These are phyloP conservation scores for Rusavskia elegans DNA, from an alignment of 495 filamentous ascomycete species.

Conservation along the genomic window DNA sequence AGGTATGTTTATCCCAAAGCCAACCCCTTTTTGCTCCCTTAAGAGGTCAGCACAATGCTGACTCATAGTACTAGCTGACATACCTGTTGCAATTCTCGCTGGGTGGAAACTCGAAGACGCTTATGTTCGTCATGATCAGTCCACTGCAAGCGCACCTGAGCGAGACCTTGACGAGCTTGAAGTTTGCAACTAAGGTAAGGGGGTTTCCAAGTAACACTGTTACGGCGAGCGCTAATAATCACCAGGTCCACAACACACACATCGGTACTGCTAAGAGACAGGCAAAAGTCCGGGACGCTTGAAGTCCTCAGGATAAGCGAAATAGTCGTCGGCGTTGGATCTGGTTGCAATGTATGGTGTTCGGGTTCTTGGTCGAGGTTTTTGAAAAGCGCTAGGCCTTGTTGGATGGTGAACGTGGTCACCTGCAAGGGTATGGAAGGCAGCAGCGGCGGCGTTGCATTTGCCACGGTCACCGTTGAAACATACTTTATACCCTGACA, in stretches of 20 bases:
- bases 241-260: constrained; percentile 65
- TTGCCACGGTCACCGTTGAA: no score
- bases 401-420: no score
- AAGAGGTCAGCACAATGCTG: neutral
- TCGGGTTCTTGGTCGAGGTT: no score
- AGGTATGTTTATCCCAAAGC: constrained; percentile 49
- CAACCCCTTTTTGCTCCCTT: neutral
- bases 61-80: constrained; percentile 49
- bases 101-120: constrained; percentile 88
- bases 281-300: constrained; percentile 27
- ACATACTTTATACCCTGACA: no score
- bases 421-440: no score
- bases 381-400: no score
- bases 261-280: constrained; percentile 75
- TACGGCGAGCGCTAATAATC: neutral
- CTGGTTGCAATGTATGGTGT: no score
- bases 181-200: constrained; percentile 82
- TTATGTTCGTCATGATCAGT: constrained; percentile 98
- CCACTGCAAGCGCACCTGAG: constrained; percentile 79
- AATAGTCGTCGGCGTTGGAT: no score
- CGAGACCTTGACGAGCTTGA: constrained; percentile 87
- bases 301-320: no score
- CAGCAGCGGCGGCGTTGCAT: no score
- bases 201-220: neutral
- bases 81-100: constrained; percentile 92